Evolutionary conservation across 1,284 basidiomycete species (phyloP), one percentile per base, ranked within the genome.

Genomic region (Rugosomyces carneus): DNA sequence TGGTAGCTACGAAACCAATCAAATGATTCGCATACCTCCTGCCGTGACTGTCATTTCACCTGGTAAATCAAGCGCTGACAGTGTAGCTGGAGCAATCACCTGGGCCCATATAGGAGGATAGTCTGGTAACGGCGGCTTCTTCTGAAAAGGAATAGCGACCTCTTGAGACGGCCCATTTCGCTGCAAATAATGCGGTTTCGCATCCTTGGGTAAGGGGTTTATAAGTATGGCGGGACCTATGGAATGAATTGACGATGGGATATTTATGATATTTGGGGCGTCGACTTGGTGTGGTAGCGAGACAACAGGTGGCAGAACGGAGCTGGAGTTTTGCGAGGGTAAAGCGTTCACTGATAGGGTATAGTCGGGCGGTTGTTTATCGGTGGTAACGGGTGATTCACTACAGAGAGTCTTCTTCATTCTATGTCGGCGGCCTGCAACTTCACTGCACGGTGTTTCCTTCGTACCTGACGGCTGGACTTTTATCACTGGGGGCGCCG

Each of bases 21-120:
- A 37, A 82, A 77, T 1, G 80, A 73, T 60, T 89, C 86, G 63
- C 87, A 89, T 1, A 89, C 70, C 62, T 89, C 86, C 65, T 89
- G 86, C 36, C 86, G 77, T 19, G 84, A 82, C 87, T 89, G 49
- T 2, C 27, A 31, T 44, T 6, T 9, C 37, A 15, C 46, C 7
- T 41, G n/a, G 18, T 45, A 15, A 51, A 24, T 21, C 34, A 21
- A 5, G 26, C 21, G 45, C 19, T 15, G 15, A 18, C 7, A 34
- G 38, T 24, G 6, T 7, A 35, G 36, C 44, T 9, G 32, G 36
- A 3, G 6, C 8, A 47, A 59, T 50, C 56, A 78, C 78, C 60
- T 71, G 60, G 9, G 78, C 74, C 78, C 78, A 80, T 24, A 80
- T 71, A 2, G 65, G 73, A 13, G 77, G 78, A 34, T 57, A 51